Conservation (phyloP, 805 yeast genomes). For the Yarrowia sp. region DNA sequence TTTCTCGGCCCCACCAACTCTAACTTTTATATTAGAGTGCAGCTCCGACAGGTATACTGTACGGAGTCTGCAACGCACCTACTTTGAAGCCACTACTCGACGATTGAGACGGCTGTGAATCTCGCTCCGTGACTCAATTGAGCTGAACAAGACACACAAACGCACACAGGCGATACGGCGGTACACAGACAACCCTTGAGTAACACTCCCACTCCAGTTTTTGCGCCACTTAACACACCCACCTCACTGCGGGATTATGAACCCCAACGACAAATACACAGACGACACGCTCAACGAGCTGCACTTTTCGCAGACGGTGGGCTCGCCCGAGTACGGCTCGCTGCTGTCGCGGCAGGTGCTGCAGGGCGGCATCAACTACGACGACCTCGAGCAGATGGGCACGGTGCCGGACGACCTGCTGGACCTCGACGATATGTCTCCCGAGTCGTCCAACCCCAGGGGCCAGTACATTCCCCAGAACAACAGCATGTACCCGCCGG, state of each 20-base stretch:
- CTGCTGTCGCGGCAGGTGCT: constrained; percentile 32
- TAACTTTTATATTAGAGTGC: constrained; percentile 19
- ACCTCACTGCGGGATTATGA: constrained; percentile 24
- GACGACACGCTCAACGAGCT: constrained; percentile 39
- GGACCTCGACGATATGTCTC: constrained; percentile 43
- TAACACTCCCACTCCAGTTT: too few relatives aligned
- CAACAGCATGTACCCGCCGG: constrained; percentile 30
- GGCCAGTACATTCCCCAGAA: constrained; percentile 25
- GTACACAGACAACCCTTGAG: too few relatives aligned
- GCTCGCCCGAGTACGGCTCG: constrained; percentile 38
- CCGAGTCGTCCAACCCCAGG: constrained; percentile 40
- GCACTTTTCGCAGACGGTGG: constrained; percentile 36
- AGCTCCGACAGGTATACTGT: not conserved
- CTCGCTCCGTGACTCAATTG: too few relatives aligned
- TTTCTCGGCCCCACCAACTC: constrained; percentile 37
- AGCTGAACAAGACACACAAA: not conserved
- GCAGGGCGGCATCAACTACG: constrained; percentile 36
- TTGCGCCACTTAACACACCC: too few relatives aligned
- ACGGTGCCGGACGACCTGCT: constrained; percentile 43
- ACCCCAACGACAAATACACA: constrained; percentile 39
- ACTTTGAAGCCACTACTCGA: too few relatives aligned
- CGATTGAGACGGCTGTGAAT: too few relatives aligned
- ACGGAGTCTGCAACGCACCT: not conserved
- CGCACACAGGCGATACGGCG: too few relatives aligned
- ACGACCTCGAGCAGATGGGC: constrained; percentile 33